Evolutionary conservation across 2,329 filamentous ascomycete species (phyloP).

Genomic region (Apiospora saccharicola): DNA sequence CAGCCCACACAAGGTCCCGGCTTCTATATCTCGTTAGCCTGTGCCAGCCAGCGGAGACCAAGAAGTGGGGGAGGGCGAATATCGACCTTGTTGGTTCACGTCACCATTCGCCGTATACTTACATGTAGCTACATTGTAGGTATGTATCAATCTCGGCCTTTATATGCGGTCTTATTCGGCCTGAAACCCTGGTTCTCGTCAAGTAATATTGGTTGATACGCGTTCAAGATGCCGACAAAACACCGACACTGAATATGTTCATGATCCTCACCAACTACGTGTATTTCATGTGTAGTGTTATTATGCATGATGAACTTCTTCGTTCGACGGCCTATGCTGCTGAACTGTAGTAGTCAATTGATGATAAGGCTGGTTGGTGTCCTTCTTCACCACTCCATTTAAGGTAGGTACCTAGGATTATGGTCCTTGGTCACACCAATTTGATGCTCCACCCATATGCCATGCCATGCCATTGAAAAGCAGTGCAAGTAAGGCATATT

Average conservation of each 20-base stretch:
- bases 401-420: not conserved
- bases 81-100: conserved; percentile 4
- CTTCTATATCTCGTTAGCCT: not conserved
- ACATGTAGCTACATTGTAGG: no score
- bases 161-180: not conserved
- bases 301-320: not conserved
- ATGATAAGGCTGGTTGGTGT: not conserved
- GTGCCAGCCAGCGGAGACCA: not conserved
- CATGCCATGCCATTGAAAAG: not conserved
- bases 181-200: not conserved
- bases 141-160: not conserved
- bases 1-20: not conserved
- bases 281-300: not conserved
- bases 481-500: conserved; percentile 26
- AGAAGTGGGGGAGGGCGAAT: not conserved
- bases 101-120: conserved; percentile 1
- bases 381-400: not conserved
- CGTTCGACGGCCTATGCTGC: not conserved
- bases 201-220: not conserved
- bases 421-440: not conserved
- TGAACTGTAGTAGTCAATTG: not conserved
- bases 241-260: not conserved
- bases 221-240: not conserved
- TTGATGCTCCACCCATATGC: not conserved
- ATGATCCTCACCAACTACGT: not conserved